Base-by-base conservation (phyloP, 2,329 filamentous ascomycete genomes). In the Phoma sp. region DNA sequence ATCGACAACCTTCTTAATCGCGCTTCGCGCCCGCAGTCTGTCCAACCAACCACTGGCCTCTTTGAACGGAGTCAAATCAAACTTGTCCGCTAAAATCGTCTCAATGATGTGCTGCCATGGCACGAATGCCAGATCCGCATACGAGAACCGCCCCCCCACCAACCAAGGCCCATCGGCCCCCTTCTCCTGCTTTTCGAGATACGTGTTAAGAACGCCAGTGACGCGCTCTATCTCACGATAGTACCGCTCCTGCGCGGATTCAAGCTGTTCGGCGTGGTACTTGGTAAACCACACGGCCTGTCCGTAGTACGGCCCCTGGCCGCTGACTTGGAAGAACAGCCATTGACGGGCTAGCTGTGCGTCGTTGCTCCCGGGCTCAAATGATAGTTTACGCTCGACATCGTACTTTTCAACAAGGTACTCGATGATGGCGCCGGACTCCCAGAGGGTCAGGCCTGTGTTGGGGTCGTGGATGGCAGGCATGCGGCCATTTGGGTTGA, bases 401-500 rank as follows among this genome's bases (percentile, higher is more conserved):
- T 82, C 79, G 68, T 82, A 79, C 9, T 58, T 68, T 20, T 80
- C 77, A 23, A 79, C 48, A 2, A 80, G 69, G 53, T 80, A 80
- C 54, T 78, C 71, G 56, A 78, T 42, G 45, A 80, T 79, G 36
- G 78, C 77, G 33, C 76, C 77, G 17, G 76, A 77, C 51, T 80
- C 77, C 76, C 77, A 78, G 1, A 79, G 55, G 0, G 73, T 77
- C 43, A 78, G 58, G 20, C 59, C 62, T 10, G 71, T 76, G 65
- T 81, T 81, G 1, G 78, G 78, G 61, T 81, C 79, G 17, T 77
- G 59, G 56, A 81, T 77, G 4, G 76, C 74, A n/a, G 78, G 78
- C 20, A 78, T 65, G 15, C 77, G 70, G 21, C 65, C 67, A 21
- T 78, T 78, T 45, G 76, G 75, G 59, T 79, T 78, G 59, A 77